Conservation (phyloP, 371 early-diverging fungal species). For the Mucor velutinosus region DNA sequence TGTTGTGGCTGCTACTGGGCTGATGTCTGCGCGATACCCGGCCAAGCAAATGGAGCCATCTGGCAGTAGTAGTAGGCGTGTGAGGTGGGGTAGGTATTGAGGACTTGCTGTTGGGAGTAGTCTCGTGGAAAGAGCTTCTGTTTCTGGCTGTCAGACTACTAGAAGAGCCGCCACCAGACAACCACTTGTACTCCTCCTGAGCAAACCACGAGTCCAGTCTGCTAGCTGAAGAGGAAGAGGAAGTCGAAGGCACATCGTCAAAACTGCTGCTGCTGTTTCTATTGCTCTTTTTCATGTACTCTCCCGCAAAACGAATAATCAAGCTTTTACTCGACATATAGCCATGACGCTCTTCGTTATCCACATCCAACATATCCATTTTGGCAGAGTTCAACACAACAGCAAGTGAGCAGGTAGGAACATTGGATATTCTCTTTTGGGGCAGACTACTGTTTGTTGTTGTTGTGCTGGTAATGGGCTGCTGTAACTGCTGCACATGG, state of each 20-base stretch:
- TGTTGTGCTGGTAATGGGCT: background rate
- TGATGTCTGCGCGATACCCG: background rate
- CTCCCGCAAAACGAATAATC: conserved; percentile 15
- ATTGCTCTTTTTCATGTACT: conserved; percentile 6
- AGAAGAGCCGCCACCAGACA: background rate
- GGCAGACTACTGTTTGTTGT: background rate
- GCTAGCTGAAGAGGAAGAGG: conserved; percentile 3
- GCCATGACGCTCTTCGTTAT: background rate
- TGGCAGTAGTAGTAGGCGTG: background rate
- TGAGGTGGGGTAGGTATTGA: background rate
- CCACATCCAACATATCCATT: background rate
- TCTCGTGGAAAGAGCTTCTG: background rate
- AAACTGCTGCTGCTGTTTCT: background rate
- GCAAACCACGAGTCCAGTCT: conserved; percentile 19
- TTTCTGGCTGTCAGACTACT: background rate
- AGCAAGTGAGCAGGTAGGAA: conserved; percentile 6
- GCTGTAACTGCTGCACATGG: background rate
- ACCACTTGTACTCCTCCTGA: conserved; percentile 25
- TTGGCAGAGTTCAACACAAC: conserved; percentile 4
- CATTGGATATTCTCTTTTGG: background rate
- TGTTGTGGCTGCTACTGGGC: background rate
- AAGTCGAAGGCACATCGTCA: conserved; percentile 9
- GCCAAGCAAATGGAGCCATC: background rate
- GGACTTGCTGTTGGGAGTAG: background rate
- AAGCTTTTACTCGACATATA: background rate